Base-by-base conservation (phyloP, 2,329 filamentous ascomycete genomes). In the Fusarium neocosmosporiellum region DNA sequence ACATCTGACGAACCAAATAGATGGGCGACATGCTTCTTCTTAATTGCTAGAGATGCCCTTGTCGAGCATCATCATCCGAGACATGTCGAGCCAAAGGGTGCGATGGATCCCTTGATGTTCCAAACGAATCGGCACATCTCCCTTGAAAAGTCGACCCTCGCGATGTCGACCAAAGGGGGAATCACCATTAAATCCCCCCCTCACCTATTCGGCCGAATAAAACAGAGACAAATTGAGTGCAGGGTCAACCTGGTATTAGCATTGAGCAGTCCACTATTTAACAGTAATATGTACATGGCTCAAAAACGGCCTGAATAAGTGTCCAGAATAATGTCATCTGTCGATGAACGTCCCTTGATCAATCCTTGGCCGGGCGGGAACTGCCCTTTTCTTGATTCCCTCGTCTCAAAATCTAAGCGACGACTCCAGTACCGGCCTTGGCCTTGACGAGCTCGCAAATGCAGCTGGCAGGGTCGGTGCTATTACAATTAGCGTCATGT, bases 361-460 rank as follows among this genome's bases (percentile, higher is more conserved):
- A 36, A 14, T 60, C 18, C 34, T 37, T 31, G 55, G 43, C 13
- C n/a, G 37, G 57, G 57, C 55, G 59, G 20, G 27, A 55, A 29
- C 16, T 29, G 29, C 39, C 58, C 57, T 37, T 36, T 39, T 54
- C 11, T 11, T 18, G 11, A 11, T 10, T 16, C 20, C 31, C 9
- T 11, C 16, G 6, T 54, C n/a, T 2, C 4, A 14, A 4, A 10
- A 5, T 1, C 24, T 65, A 75, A 22, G 54, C 67, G n/a, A 76
- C 54, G 3, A 76, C 71, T 27, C 75, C 75, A 20, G 74, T 69
- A 31, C 76, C 74, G 43, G 74, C 76, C 62, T 75, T 75, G 24
- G 66, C 63, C 73, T 78, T 77, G 18, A 78, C 71, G 10, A 75
- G 64, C 8, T 74, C 73, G 41, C 73, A 78, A 2, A 78, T 68